Evolutionary conservation across 257 asterid genomes (phyloP).

Genomic region (Sherardia arvensis): DNA sequence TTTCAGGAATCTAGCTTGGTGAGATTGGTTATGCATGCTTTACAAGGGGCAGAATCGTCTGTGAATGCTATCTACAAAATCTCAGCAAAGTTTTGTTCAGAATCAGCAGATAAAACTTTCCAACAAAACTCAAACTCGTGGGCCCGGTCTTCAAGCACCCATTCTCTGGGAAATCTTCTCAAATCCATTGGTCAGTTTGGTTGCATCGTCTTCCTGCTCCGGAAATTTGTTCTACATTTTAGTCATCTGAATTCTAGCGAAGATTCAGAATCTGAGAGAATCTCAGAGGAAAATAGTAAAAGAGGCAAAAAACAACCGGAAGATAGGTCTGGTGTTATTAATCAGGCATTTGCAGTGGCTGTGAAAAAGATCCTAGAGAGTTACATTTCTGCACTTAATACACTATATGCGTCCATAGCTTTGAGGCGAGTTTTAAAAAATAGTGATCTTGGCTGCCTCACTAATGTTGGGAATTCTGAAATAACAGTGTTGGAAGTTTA

Average conservation of each 20-base stretch:
- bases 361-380: constrained; percentile 74
- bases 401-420: constrained; percentile 61
- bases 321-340: constrained; percentile 43
- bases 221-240: constrained; percentile 56
- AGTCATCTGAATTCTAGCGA: constrained; percentile 33
- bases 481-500: constrained; percentile 76
- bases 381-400: constrained; percentile 64
- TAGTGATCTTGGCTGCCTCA: constrained; percentile 59
- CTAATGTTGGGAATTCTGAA: constrained; percentile 65
- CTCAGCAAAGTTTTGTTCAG: constrained; percentile 47
- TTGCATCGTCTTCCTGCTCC: constrained; percentile 60
- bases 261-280: constrained; percentile 22
- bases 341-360: constrained; percentile 92
- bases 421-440: constrained; percentile 52
- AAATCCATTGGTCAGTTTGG: constrained; percentile 75
- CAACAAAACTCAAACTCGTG: constrained; percentile 68
- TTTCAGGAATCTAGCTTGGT: constrained; percentile 87
- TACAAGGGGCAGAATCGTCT: constrained; percentile 83
- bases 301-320: constrained; percentile 19
- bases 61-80: constrained; percentile 54
- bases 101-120: constrained; percentile 76
- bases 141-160: constrained; percentile 72
- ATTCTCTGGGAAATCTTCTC: constrained; percentile 69
- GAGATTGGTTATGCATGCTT: constrained; percentile 79
- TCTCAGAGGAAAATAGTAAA: constrained; percentile 17